phyloP scores from a whole-genome alignment of 139 green algal genomes.

The Bryopsis sp. region DNA sequence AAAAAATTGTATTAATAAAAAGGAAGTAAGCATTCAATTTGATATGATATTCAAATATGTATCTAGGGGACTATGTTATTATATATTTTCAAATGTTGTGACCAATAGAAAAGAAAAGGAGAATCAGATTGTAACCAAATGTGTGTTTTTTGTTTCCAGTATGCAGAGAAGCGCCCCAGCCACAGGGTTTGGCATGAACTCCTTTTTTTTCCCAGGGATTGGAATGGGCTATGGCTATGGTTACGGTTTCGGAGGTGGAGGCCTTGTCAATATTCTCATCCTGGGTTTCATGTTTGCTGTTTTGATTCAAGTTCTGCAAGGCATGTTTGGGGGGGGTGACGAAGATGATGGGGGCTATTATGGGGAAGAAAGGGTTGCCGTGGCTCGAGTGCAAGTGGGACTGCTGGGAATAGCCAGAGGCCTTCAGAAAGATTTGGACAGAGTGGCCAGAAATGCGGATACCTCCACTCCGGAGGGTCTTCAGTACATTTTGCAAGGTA shows the following conservation, averaged over 20 bases:
- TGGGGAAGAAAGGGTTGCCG: constrained; percentile 28
- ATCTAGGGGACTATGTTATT: background rate
- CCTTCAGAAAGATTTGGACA: constrained; percentile 82
- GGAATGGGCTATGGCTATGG: background rate
- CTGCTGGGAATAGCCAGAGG: constrained; percentile 73
- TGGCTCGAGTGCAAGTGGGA: constrained; percentile 70
- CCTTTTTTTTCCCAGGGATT: constrained; percentile 6
- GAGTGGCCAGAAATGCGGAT: constrained; percentile 70
- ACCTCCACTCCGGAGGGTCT: constrained; percentile 70
- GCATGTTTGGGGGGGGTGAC: background rate
- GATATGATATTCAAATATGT: background rate
- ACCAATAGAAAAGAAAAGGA: too few relatives aligned
- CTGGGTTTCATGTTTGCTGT: background rate
- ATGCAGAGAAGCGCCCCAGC: background rate
- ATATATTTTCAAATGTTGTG: background rate
- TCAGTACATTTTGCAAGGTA: constrained; percentile 70
- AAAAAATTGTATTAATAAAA: background rate
- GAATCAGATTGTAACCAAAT: background rate
- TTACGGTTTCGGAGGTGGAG: constrained; percentile 12
- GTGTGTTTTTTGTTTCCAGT: background rate
- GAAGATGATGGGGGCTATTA: background rate
- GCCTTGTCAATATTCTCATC: background rate
- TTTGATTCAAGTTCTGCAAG: background rate
- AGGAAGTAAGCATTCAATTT: background rate
- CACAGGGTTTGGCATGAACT: background rate